Percentiles rank a stretch among this genome's conserved stretches.
Evolutionary conservation across 106 monocot genomes (phyloP).

Genomic region (Dioscorea alata): DNA sequence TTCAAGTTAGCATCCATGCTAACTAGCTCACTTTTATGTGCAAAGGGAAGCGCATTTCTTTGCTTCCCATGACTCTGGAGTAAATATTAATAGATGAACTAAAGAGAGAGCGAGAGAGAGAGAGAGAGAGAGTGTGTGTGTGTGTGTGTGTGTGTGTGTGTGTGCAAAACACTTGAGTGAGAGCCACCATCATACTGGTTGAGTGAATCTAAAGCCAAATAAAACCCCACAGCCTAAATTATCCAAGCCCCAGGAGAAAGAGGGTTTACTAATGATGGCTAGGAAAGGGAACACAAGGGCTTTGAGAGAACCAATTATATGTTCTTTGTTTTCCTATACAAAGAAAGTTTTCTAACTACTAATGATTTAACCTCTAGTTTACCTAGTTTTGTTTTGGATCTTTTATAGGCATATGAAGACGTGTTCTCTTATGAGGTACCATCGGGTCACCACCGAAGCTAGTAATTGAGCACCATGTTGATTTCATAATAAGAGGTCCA

Average conservation of each 20-base stretch:
- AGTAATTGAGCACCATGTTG: conserved; percentile 1
- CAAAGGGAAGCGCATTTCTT: neutral
- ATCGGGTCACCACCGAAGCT: neutral
- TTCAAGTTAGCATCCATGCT: neutral
- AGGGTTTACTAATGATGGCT: too few species aligned
- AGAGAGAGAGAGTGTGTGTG: too few species aligned
- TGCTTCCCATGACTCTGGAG: neutral
- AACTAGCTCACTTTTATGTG: neutral
- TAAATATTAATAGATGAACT: neutral
- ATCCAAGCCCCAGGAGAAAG: too few species aligned
- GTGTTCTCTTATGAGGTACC: neutral
- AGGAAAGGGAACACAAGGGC: too few species aligned
- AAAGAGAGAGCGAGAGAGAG: neutral
- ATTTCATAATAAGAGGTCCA: neutral
- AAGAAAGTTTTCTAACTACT: neutral
- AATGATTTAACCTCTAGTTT: too few species aligned
- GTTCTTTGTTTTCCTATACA: neutral
- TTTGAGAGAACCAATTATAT: too few species aligned
- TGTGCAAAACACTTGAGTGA: neutral
- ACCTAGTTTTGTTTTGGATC: neutral
- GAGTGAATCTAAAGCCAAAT: too few species aligned
- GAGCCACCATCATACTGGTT: neutral
- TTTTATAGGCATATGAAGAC: neutral
- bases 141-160: too few species aligned
- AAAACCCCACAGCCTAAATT: too few species aligned